Conservation (phyloP, 164 flowering plant species). For the Nymphaea colorata region DNA sequence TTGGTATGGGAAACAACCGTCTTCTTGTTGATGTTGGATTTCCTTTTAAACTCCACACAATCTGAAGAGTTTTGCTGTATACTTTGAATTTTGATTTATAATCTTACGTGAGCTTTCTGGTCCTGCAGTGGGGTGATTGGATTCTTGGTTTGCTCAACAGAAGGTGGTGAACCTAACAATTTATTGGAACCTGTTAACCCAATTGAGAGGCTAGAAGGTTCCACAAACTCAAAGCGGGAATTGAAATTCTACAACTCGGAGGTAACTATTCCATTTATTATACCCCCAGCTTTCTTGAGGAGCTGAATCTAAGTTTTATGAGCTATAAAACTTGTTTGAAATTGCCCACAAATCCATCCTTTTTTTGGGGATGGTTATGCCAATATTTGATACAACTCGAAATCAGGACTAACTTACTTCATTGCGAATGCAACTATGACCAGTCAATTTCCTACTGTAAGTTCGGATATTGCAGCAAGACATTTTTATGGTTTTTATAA, state of each 20-base stretch:
- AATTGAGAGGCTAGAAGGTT: conserved; percentile 79
- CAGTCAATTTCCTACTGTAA: not conserved
- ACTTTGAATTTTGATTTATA: too few species aligned
- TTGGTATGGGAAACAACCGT: too few species aligned
- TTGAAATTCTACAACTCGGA: conserved; percentile 88
- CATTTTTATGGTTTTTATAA: too few species aligned
- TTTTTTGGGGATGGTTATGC: not conserved
- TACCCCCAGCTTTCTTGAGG: not conserved
- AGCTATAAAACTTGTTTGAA: not conserved
- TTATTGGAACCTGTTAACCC: conserved; percentile 82
- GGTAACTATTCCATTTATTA: conserved; percentile 22
- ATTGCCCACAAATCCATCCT: not conserved
- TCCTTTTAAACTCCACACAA: too few species aligned
- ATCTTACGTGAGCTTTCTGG: not conserved
- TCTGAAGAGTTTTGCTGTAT: too few species aligned
- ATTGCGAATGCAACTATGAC: not conserved
- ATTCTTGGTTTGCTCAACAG: conserved; percentile 80
- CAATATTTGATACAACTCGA: not conserved
- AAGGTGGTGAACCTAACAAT: conserved; percentile 68
- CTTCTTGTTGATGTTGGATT: too few species aligned
- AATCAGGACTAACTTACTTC: not conserved
- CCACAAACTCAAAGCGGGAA: conserved; percentile 44
- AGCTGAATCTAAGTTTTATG: not conserved
- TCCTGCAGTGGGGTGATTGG: conserved; percentile 86
- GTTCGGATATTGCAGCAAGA: not conserved